Conservation (phyloP, 805 yeast species). For the Debaryomyces maramus region DNA sequence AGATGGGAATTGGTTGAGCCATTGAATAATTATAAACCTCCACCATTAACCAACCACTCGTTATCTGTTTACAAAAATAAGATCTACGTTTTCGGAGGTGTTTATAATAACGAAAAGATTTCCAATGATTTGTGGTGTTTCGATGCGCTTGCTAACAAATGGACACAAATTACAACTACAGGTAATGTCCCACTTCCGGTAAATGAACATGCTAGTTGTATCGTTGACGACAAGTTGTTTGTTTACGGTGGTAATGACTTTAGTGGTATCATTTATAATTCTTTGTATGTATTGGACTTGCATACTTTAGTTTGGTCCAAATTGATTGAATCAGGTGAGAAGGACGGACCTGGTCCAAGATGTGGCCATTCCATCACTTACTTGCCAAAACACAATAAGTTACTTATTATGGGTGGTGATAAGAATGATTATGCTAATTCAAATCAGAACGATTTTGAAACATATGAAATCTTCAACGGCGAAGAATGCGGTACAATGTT, state of each 20-base stretch:
- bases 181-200: constrained; percentile 81
- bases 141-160: constrained; percentile 65
- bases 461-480: constrained; percentile 52
- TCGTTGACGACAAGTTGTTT: constrained; percentile 75
- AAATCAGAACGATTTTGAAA: constrained; percentile 49
- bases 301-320: constrained; percentile 71
- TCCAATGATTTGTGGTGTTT: constrained; percentile 78
- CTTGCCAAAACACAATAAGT: constrained; percentile 60
- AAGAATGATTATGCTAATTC: constrained; percentile 62
- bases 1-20: constrained; percentile 78
- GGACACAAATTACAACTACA: constrained; percentile 71
- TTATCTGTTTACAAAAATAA: constrained; percentile 78
- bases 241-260: constrained; percentile 87
- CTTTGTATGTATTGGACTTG: constrained; percentile 74
- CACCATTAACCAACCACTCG: constrained; percentile 88
- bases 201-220: constrained; percentile 86
- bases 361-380: constrained; percentile 90
- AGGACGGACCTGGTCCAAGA: constrained; percentile 72
- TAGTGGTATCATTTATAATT: constrained; percentile 65
- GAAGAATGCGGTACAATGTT: constrained; percentile 54
- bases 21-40: constrained; percentile 52
- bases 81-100: constrained; percentile 89
- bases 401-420: constrained; percentile 92
- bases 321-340: constrained; percentile 49
- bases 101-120: constrained; percentile 64